phyloP scores from a whole-genome alignment of 129 eudicot genomes.

The Ambrosia trifida region DNA sequence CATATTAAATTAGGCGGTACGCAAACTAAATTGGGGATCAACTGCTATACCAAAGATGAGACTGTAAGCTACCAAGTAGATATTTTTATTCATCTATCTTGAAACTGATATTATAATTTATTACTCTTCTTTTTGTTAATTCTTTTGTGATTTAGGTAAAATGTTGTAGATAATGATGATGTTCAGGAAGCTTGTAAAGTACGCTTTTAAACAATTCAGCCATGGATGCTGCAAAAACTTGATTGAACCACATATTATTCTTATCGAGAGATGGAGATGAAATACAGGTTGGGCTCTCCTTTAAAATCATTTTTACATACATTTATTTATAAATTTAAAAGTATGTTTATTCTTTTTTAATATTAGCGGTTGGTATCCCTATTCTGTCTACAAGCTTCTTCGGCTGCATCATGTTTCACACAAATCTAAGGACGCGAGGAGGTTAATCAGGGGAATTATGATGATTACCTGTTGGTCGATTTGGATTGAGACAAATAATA shows the following conservation, averaged over 20 bases:
- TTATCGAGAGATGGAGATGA: constrained; percentile 85
- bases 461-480: too few species aligned
- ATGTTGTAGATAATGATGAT: constrained; percentile 69
- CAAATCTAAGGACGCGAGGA: too few species aligned
- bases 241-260: constrained; percentile 85
- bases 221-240: constrained; percentile 96
- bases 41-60: constrained; percentile 93
- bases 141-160: constrained; percentile 46
- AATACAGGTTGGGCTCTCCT: constrained; percentile 59
- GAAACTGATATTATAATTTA: too few species aligned
- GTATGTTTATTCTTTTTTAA: background rate
- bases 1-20: constrained; percentile 90
- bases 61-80: constrained; percentile 59
- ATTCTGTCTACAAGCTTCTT: too few species aligned
- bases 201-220: constrained; percentile 80
- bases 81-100: too few species aligned
- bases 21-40: constrained; percentile 94
- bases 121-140: background rate
- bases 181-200: constrained; percentile 75
- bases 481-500: too few species aligned
- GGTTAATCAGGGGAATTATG: too few species aligned
- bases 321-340: background rate
- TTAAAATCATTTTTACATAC: background rate
- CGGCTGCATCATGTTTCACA: too few species aligned
- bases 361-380: too few species aligned